Base-by-base conservation (phyloP, 73 alveolate genomes). In the Paramecium sonneborni region DNA sequence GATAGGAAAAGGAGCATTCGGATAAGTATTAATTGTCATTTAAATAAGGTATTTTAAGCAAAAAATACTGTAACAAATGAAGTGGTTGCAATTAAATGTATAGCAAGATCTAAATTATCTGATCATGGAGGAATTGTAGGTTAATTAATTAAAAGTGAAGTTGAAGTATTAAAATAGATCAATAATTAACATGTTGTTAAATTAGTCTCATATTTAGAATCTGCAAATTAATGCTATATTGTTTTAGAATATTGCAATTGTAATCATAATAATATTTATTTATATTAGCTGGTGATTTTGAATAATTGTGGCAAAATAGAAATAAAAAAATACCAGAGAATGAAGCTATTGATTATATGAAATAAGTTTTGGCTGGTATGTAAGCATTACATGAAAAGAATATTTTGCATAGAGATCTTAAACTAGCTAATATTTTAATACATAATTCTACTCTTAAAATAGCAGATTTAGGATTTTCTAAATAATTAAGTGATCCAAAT, bases 381-480 rank as follows among this genome's bases (percentile, higher is more conserved):
- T 67, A 92, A 35, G 95, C 97, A 84, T 93, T 97, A 72, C 99
- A 97, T 88, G 92, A 91, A 72, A 95, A 94, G 86, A 95, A 95
- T 41, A 95, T 97, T 6, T 93, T 97, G 1, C 99, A 97, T 86
- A 41, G 96, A 68, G 99, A 97, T 92, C 67, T 97, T 28, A 97
- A 97, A 43, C 98, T 98, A 20, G 98, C 95, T 15, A 97, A 97
- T 86, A 92, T 97, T 32, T 85, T 97, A 55, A 93, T 97, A 18
- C 56, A 74, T 34, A 95, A 93, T 68, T 32, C 37, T 6, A 74
- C 57, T 6, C 10, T 79, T 18, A 79, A 79, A 46, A 79, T 79
- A 23, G 70, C 90, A 21, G 90, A 79, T 79, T 28, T 79, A n/a
- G 90, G 90, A 43, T 79, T 79, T 12, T 79, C 52, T 24, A 79